A percentile compares a stretch with the other conserved stretches of the same genome.
Evolutionary conservation across 2,329 filamentous ascomycete genomes (phyloP).

Genomic region (Plectosphaerella cucumerina): DNA sequence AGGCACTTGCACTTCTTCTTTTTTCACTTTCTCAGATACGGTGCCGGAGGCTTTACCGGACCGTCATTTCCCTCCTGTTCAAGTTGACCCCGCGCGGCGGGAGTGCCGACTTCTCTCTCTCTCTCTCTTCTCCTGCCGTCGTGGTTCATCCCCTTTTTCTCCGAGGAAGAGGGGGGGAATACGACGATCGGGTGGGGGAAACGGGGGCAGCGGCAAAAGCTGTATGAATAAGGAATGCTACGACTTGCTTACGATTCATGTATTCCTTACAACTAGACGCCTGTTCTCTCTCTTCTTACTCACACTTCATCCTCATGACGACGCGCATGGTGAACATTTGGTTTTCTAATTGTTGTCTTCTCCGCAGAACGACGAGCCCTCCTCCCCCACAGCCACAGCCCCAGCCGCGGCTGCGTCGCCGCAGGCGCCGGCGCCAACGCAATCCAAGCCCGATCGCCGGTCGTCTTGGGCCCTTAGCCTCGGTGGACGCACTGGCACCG

Average conservation of each 20-base stretch:
- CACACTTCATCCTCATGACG: constrained; percentile 2
- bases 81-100: too few species aligned
- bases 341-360: constrained; percentile 20
- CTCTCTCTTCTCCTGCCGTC: constrained; percentile 6
- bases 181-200: too few species aligned
- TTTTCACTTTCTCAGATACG: constrained; percentile 3
- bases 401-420: constrained; percentile 13
- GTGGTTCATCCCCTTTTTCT: too few species aligned
- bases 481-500: constrained; percentile 27
- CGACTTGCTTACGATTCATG: constrained; percentile 24
- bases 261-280: constrained; percentile 13
- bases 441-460: constrained; percentile 33
- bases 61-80: constrained; percentile 3
- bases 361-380: constrained; percentile 28
- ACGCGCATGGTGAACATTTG: constrained; percentile 9
- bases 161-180: background rate
- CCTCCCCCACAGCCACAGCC: constrained; percentile 11
- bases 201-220: constrained; percentile 18
- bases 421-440: constrained; percentile 31
- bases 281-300: background rate
- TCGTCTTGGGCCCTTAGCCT: constrained; percentile 40
- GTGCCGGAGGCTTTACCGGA: background rate
- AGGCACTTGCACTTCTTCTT: constrained; percentile 17
- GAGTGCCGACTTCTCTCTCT: constrained; percentile 3
- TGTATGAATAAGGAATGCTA: constrained; percentile 39